Base-by-base conservation (phyloP, 768 basidiomycete species). In the Leccinum variicolor region DNA sequence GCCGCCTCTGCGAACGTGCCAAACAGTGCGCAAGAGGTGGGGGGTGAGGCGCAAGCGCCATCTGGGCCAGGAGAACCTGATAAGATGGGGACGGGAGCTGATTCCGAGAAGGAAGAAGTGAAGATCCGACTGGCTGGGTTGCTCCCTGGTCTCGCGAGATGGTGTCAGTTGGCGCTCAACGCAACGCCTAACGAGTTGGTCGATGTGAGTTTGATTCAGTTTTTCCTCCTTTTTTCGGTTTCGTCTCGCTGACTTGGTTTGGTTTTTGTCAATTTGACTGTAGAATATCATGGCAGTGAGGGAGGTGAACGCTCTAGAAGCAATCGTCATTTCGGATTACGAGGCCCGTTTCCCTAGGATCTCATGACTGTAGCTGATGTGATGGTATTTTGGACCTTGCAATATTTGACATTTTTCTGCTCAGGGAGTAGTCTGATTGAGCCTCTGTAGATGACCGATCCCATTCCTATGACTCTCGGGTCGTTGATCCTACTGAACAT, bases 121-220 rank as follows among this genome's bases (percentile, higher is more conserved):
- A 79, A 81, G 62, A 81, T 91, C 51, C 76, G 90, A 48, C 71
- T 97, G 14, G 95, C 92, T 14, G 85, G 86, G 6, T 73, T 96
- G 63, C 73, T 98, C 28, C 94, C 94, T 4, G 88, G 84, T 1
- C 74, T 97, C 43, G 85, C 89, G 54, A 76, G 84, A 56, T 94
- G 93, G 92, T 87, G 86, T 64, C 82, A 82, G 61, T 57, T 84
- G 57, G 85, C 86, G 39, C 69, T 93, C 63, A 80, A 84, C 60
- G 82, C 81, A 17, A 68, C 87, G 54, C 91, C 90, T 34, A 92
- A 91, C 68, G 90, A 90, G 69, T 75, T 93, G 62, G 81, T 92
- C 26, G 92, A 94, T 75, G 93, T 92, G 67, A 72, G 89, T 9
- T 81, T 7, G 21, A 43, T 19, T 19, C 5, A 5, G 10, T 10